These are phyloP conservation scores for Periconia sp. DNA, from an alignment of 2,329 filamentous ascomycete genomes.

Conservation along the genomic window DNA sequence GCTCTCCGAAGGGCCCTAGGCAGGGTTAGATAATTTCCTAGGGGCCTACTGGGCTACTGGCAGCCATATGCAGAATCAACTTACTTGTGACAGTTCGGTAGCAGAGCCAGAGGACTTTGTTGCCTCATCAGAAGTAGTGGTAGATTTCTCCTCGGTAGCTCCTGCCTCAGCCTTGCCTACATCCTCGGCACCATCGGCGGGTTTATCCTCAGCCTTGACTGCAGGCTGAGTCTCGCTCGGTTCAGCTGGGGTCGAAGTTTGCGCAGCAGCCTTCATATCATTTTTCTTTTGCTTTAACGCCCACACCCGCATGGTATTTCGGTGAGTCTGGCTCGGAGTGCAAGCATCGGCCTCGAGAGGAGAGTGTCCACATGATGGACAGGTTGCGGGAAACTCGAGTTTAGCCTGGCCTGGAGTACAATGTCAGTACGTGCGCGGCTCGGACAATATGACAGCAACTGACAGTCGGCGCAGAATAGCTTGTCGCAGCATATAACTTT, in stretches of 20 bases:
- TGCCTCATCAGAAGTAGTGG: too few relatives aligned
- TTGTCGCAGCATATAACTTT: conserved; percentile 95
- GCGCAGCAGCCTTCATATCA: conserved; percentile 40
- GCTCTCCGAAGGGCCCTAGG: conserved; percentile 6
- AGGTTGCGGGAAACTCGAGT: conserved; percentile 74
- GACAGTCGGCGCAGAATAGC: conserved; percentile 89
- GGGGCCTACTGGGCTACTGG: too few relatives aligned
- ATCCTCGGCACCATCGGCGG: not conserved
- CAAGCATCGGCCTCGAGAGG: conserved; percentile 87
- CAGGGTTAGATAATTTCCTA: conserved; percentile 16
- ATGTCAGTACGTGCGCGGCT: too few relatives aligned
- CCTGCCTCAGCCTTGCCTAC: not conserved
- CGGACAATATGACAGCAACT: too few relatives aligned
- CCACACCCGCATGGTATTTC: conserved; percentile 90
- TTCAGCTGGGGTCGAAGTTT: conserved; percentile 33
- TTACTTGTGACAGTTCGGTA: too few relatives aligned
- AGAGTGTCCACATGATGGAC: conserved; percentile 91
- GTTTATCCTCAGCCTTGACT: conserved; percentile 11
- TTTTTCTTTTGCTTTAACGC: conserved; percentile 84
- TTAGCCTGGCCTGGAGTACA: conserved; percentile 33
- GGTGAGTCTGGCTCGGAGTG: conserved; percentile 86
- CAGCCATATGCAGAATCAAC: too few relatives aligned
- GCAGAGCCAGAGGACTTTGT: too few relatives aligned
- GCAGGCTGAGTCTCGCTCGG: conserved; percentile 26
- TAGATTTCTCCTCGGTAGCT: too few relatives aligned